Percentiles rank a stretch among this genome's conserved stretches.
Conservation (phyloP, 2,329 filamentous ascomycete genomes). For the Balansia obtecta region DNA sequence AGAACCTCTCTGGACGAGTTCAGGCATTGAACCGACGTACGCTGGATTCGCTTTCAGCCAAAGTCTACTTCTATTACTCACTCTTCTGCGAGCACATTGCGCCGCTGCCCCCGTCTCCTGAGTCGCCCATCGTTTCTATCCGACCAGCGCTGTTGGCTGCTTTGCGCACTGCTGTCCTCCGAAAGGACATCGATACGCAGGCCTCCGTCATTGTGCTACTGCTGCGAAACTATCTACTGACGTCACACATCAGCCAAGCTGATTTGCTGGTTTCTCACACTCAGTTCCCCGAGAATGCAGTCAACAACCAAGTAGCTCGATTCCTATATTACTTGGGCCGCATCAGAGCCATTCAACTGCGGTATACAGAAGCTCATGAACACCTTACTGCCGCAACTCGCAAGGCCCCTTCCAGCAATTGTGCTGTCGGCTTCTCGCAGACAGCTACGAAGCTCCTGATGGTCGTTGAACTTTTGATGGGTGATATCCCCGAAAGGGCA, state of each 20-base stretch:
- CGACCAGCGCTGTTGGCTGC: slow-evolving; percentile 78
- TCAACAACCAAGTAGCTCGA: slow-evolving; percentile 95
- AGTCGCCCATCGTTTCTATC: slow-evolving; percentile 76
- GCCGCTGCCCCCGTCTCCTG: slow-evolving; percentile 77
- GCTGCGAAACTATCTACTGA: slow-evolving; percentile 89
- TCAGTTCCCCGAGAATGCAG: slow-evolving; percentile 83
- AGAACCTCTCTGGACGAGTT: slow-evolving; percentile 69
- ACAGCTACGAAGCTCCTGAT: slow-evolving; percentile 93
- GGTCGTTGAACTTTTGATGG: slow-evolving; percentile 95
- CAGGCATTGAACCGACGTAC: slow-evolving; percentile 86
- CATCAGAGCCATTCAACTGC: slow-evolving; percentile 90
- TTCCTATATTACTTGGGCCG: slow-evolving; percentile 96
- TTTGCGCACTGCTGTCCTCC: slow-evolving; percentile 85
- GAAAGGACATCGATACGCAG: slow-evolving; percentile 96
- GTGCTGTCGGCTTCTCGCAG: slow-evolving; percentile 88
- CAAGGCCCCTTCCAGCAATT: slow-evolving; percentile 82
- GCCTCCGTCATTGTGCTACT: slow-evolving; percentile 89
- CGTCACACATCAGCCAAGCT: slow-evolving; percentile 92
- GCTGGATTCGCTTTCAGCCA: slow-evolving; percentile 82
- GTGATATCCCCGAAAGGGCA: slow-evolving; percentile 90
- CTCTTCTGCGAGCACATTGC: slow-evolving; percentile 87
- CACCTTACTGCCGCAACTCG: slow-evolving; percentile 86
- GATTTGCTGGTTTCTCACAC: slow-evolving; percentile 94
- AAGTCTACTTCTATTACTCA: slow-evolving; percentile 96
- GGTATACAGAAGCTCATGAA: slow-evolving; percentile 93